Evolutionary conservation across 2,329 filamentous ascomycete genomes (phyloP).

Genomic region (Penicillium sp.): DNA sequence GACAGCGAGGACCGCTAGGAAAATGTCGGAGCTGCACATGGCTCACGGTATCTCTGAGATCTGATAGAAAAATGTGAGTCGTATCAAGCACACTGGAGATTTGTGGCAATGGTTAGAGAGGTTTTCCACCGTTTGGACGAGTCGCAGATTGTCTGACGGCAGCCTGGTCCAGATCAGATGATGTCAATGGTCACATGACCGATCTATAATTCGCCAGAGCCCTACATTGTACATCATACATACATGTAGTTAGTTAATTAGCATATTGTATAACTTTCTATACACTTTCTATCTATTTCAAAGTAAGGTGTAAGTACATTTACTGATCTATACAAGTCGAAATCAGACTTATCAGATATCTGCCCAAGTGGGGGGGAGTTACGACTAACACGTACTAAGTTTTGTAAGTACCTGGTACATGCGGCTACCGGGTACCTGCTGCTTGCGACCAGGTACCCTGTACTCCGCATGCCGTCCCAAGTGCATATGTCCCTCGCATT

Average conservation of each 20-base stretch:
- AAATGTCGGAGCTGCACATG: conserved; percentile 63
- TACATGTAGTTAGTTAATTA: too few relatives aligned
- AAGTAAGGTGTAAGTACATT: neutral
- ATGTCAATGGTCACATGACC: conserved; percentile 17
- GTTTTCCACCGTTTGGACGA: neutral
- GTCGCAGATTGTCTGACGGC: conserved; percentile 8
- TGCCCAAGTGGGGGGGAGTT: conserved; percentile 1
- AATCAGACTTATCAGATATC: conserved; percentile 1
- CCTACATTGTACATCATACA: neutral
- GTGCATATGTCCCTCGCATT: conserved; percentile 11
- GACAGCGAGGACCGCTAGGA: conserved; percentile 60
- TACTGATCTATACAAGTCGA: neutral
- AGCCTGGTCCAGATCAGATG: conserved; percentile 19
- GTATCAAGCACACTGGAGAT: neutral
- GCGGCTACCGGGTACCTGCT: neutral
- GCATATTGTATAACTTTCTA: neutral
- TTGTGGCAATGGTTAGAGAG: neutral
- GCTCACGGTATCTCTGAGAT: conserved; percentile 11
- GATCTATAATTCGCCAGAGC: neutral
- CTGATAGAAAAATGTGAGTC: conserved; percentile 6
- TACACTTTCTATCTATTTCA: neutral
- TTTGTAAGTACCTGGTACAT: conserved; percentile 6
- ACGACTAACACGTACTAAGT: neutral
- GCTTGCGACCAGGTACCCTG: neutral
- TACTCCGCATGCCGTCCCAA: neutral